phyloP scores from a whole-genome alignment of 2,329 filamentous ascomycete genomes.

The Epichloe gansuensis region DNA sequence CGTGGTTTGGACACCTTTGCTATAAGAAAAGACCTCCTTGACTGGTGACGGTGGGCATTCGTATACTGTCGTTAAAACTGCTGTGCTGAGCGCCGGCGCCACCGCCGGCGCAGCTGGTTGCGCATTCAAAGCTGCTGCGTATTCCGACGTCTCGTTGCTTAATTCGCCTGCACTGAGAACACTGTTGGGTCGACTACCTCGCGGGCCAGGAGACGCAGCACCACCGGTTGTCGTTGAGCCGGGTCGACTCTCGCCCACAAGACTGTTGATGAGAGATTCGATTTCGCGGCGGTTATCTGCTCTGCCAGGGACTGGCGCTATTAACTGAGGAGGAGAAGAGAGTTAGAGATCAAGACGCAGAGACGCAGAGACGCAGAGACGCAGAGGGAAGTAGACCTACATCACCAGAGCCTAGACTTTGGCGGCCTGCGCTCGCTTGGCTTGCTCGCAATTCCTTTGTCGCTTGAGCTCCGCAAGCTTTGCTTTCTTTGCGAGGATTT shows the following conservation, averaged over 20 bases:
- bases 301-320: conserved; percentile 58
- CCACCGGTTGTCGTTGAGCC: conserved; percentile 53
- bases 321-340: conserved; percentile 26
- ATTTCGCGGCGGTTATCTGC: conserved; percentile 62
- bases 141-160: conserved; percentile 61
- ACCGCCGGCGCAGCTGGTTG: conserved; percentile 16
- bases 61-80: conserved; percentile 63
- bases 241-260: conserved; percentile 69
- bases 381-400: conserved; percentile 36
- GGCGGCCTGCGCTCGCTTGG: conserved; percentile 58
- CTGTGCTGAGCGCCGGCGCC: conserved; percentile 51
- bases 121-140: conserved; percentile 33
- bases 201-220: conserved; percentile 51
- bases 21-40: conserved; percentile 87
- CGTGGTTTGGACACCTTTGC: conserved; percentile 87
- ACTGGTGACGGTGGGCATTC: conserved; percentile 67
- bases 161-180: conserved; percentile 71
- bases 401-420: conserved; percentile 58
- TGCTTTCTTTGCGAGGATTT: conserved; percentile 92
- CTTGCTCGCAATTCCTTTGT: conserved; percentile 75
- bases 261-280: conserved; percentile 71
- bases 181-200: conserved; percentile 72
- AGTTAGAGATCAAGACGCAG: conserved; percentile 2
- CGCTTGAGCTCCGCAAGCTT: conserved; percentile 94
- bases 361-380: not conserved